Evolutionary conservation across 495 filamentous ascomycete genomes (phyloP).

Genomic region (Aspergillus steynii): DNA sequence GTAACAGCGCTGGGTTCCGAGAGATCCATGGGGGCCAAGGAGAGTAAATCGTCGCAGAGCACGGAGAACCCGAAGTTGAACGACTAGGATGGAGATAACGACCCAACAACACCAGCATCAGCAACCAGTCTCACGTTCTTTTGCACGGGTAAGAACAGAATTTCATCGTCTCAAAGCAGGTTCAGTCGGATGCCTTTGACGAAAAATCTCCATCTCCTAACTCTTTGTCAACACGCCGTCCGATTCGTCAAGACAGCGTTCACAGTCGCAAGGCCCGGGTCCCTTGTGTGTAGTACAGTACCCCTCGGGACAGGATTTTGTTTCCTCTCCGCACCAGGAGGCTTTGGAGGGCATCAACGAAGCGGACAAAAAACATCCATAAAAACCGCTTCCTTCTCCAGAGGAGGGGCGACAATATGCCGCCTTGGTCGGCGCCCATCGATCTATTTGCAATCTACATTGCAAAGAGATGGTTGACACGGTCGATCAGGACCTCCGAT

Average conservation of each 20-base stretch:
- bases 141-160: slow-evolving; percentile 22
- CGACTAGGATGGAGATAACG: slow-evolving; percentile 6
- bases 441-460: slow-evolving; percentile 54
- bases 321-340: slow-evolving; percentile 62
- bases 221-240: background rate
- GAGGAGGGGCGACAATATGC: slow-evolving; percentile 34
- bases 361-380: slow-evolving; percentile 81
- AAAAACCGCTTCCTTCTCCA: slow-evolving; percentile 70
- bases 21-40: slow-evolving; percentile 2
- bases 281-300: slow-evolving; percentile 74
- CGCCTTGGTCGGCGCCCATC: slow-evolving; percentile 64
- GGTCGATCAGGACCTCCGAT: slow-evolving; percentile 59
- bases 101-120: slow-evolving; percentile 22
- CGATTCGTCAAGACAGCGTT: slow-evolving; percentile 4
- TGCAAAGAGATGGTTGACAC: slow-evolving; percentile 72
- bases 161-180: slow-evolving; percentile 38
- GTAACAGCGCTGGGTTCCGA: slow-evolving; percentile 4
- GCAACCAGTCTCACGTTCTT: slow-evolving; percentile 22
- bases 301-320: slow-evolving; percentile 86
- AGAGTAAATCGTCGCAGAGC: background rate
- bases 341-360: slow-evolving; percentile 55
- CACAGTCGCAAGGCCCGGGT: slow-evolving; percentile 12
- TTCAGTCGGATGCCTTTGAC: slow-evolving; percentile 34
- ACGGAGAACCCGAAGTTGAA: slow-evolving; percentile 20
- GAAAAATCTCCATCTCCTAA: slow-evolving; percentile 35